phyloP scores from a whole-genome alignment of 2,329 filamentous ascomycete genomes.

The Pseudogymnoascus sp. region DNA sequence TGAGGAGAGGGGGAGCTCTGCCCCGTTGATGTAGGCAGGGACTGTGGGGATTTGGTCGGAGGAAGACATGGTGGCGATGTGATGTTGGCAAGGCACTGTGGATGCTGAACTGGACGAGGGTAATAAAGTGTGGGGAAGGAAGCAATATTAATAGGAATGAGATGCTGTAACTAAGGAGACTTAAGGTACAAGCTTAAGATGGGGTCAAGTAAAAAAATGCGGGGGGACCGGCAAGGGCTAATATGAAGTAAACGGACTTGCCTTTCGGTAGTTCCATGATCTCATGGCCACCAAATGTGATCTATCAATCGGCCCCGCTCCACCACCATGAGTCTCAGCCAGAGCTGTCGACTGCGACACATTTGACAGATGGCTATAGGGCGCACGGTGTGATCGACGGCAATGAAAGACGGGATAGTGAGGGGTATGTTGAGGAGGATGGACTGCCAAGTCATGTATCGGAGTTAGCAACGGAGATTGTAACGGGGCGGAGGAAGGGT shows the following conservation, averaged over 20 bases:
- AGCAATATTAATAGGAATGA: neutral
- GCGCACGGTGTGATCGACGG: neutral
- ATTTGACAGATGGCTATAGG: neutral
- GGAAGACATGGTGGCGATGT: neutral
- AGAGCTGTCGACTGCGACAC: neutral
- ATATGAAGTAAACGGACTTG: neutral
- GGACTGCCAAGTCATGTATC: neutral
- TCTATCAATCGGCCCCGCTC: neutral
- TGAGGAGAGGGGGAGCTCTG: constrained; percentile 36
- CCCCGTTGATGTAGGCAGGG: constrained; percentile 37
- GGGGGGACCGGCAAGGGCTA: neutral
- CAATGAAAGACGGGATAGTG: neutral
- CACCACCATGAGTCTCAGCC: neutral
- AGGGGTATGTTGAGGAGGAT: neutral
- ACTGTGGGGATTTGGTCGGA: constrained; percentile 20
- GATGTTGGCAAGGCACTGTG: neutral
- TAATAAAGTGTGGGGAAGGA: neutral
- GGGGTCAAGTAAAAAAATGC: neutral
- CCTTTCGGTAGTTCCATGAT: constrained; percentile 6
- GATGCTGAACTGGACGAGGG: neutral
- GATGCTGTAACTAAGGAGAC: neutral
- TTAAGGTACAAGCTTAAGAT: neutral
- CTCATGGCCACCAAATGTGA: neutral
- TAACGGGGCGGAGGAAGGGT: neutral
- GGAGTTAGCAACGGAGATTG: constrained; percentile 1